Evolutionary conservation across 2,329 filamentous ascomycete species (phyloP), one percentile per base, ranked within the genome.

Genomic region (Atkinsonella texensis): DNA sequence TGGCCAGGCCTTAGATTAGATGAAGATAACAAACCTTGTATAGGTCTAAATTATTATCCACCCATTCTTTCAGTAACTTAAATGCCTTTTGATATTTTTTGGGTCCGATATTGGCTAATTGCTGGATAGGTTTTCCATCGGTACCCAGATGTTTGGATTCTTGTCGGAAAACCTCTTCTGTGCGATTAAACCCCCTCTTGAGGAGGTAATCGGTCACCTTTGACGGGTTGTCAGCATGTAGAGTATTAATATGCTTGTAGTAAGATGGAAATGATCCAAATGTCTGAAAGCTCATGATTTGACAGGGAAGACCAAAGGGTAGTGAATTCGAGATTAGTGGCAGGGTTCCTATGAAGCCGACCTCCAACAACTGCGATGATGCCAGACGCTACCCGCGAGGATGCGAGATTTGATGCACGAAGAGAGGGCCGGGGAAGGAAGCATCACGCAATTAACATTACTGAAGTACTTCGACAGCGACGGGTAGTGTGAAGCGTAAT

Each of bases 171-270:
- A 93, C 87, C 18, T 91, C 87, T 68, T 98, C 93, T 1, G 93
- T 97, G 23, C 86, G 80, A 50, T 84, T 89, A 68, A 96, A 98
- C 0, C 93, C 93, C 58, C 96, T 90, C 67, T 98, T 98, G 2
- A 89, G 81, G 1, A 98, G 76, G 66, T 98, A 98, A 60, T 98
- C 93, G 9, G 95, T 90, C 3, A 98, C 79, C 79, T 82, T 3
- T 32, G 2, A 18, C 11, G 2, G 13, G 7, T 11, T 28, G 23
- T 62, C 56, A 63, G 57, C 35, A 49, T 35, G 20, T 15, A 4
- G 32, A 11, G 31, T 15, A 6, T 20, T 8, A 31, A 3, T 23
- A 23, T 23, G 20, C 28, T 28, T 28, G 28, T 4, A 8, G 28
- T 28, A 28, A 28, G 28, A 28, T 28, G 28, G 28, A 28, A 28